These are phyloP conservation scores for Phytophthora pseudosyringae DNA, from an alignment of 352 stramenopile genomes.

Conservation along the genomic window DNA sequence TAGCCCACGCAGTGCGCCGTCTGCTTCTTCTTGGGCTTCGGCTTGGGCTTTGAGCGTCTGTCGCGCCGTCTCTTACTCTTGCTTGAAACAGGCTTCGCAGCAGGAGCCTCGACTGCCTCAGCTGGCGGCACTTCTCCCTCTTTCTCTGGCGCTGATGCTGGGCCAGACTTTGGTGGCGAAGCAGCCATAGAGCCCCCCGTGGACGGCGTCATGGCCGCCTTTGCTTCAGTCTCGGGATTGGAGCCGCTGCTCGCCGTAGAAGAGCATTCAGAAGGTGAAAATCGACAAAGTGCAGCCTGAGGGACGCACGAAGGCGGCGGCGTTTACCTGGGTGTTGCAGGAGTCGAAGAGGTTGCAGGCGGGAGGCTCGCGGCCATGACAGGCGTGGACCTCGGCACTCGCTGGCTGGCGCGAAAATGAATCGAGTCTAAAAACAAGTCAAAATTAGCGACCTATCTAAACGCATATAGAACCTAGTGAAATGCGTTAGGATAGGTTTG, in stretches of 20 bases:
- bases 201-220: constrained; percentile 21
- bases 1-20: constrained; percentile 54
- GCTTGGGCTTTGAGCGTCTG: constrained; percentile 30
- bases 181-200: constrained; percentile 6
- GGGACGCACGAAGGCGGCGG: not conserved
- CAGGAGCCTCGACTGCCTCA: not conserved
- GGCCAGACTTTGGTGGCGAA: constrained; percentile 18
- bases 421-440: constrained; percentile 13
- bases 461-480: constrained; percentile 19
- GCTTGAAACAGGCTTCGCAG: constrained; percentile 11
- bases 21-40: constrained; percentile 44
- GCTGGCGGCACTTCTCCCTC: not conserved
- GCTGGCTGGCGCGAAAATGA: constrained; percentile 27
- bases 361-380: constrained; percentile 39
- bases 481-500: constrained; percentile 18
- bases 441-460: constrained; percentile 14
- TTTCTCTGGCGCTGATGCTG: constrained; percentile 7
- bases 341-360: constrained; percentile 20
- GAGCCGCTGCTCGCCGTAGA: constrained; percentile 19
- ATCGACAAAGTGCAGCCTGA: not conserved
- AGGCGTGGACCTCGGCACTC: constrained; percentile 23
- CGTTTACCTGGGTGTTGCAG: constrained; percentile 20
- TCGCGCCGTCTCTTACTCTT: constrained; percentile 36
- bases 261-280: constrained; percentile 9
- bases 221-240: constrained; percentile 22